Evolutionary conservation across 768 basidiomycete species (phyloP), one percentile per base, ranked within the genome.

Genomic region (Tubosaeta brunneosetosa): DNA sequence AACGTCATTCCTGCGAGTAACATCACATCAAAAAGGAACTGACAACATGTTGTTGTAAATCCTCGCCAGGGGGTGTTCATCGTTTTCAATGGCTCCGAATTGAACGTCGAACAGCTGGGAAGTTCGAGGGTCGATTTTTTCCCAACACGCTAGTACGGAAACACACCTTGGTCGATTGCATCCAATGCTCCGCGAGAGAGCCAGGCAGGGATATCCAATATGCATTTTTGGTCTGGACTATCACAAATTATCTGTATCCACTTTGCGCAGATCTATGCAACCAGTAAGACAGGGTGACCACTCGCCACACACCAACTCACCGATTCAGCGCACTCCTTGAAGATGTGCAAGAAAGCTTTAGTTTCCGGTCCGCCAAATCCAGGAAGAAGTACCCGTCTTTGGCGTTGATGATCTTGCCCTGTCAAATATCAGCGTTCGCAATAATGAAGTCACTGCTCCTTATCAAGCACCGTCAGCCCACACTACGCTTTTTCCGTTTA

Each of bases 351-450:
- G 53, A 78, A 79, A 4, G 76, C 71, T 45, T 73, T 78, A n/a
- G 73, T 72, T 52, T 81, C 77, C 1, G 74, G 73, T 7, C 63
- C 71, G 52, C 81, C 77, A 54, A 83, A 82, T 3, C 78, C 81
- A 1, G 80, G 80, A 42, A 78, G 66, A 74, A 82, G 74, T 14
- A 81, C 70, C 55, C 69, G 78, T 51, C 78, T 66, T 45, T 83
- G 81, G 47, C 81, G 72, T 55, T 68, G 77, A 52, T 83, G 82
- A 25, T 66, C 73, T 25, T 73, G 64, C 3, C 73, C 67, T 67
- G 33, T 19, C 27, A 22, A 31, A n/a, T 25, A 33, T 26, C 40
- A 37, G 46, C 70, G 25, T n/a, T n/a, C n/a, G 14, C 73, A 26
- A 1, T 6, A 27, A 37, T 22, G 9, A 1, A 33, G 10, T n/a